Base-by-base conservation (phyloP, 805 yeast genomes). In the Myxozyma neglecta region DNA sequence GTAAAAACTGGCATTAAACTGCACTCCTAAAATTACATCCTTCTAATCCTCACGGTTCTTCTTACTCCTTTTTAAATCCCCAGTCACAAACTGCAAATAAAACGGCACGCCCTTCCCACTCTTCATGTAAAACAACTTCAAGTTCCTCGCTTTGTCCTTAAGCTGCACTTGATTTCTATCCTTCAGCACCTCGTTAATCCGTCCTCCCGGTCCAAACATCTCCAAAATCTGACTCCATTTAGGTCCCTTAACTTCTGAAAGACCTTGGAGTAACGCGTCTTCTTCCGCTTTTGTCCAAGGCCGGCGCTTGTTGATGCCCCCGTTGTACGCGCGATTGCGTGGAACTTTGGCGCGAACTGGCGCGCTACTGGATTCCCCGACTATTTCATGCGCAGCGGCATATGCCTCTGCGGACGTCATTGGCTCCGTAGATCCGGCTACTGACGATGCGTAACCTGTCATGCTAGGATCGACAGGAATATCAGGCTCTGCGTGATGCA, bases 141-240 rank as follows among this genome's bases (percentile, higher is more conserved):
- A 88, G 72, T 94, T 94, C 67, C 99, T 82, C 0, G 98, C 98
- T 73, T 94, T 94, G 73, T 94, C 99, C 74, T 94, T 94, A 61
- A 94, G 80, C 72, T 94, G 99, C 16, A 93, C 90, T 70, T 91
- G 96, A 3, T 88, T 87, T 72, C 99, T 80, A 72, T 90, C 89
- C 74, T 90, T 93, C 68, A 94, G 79, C 0, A 86, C 83, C 72
- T 94, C 98, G 45, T 86, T 85, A 32, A 88, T 80, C 50, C 86
- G 81, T 3, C 99, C 99, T 8, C 98, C 98, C 3, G 96, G 89
- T 1, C 99, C 99, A 72, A 88, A 89, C n/a, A 88, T 76, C 70
- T 89, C 97, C 51, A 93, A 75, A 56, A 94, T 94, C 58, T 88
- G 88, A 1, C 96, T 81, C 99, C 99, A 94, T 67, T 88, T 90